Evolutionary conservation across 108 stramenopile species (phyloP), one percentile per base, ranked within the genome.

Genomic region (Fistulifera pelliculosa): DNA sequence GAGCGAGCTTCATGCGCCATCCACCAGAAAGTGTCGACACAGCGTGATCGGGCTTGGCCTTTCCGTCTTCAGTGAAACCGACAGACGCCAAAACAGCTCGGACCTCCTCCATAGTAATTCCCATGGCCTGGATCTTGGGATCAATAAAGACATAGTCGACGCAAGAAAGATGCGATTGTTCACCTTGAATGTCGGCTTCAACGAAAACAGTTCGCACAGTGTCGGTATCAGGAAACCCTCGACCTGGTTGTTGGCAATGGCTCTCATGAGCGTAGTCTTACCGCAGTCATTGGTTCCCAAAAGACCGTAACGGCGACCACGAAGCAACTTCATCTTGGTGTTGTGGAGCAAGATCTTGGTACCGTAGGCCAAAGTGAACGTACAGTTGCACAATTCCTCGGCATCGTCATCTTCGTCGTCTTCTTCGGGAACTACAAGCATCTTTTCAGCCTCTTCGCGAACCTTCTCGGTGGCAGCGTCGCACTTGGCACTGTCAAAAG

Each of bases 1-100:
- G 82, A 48, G 98, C 97, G 27, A 99, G 90, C 85, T 99, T 99
- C 98, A 99, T 98, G 59, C 97, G 90, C 98, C 97, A 98, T 55
- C 98, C 98, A 40, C 98, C 98, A 62, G 80, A 83, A 54, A 98
- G 77, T 19, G 95, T 96, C 48, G 96, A 94, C 65, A 98, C 96
- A 31, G 97, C 94, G 82, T 99, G 87, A 50, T 90, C 85, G 22
- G 92, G 92, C 80, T 95, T 96, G 68, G 94, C 95, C 81, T 96
- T 96, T 41, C 93, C 93, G 65, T 98, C 93, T 8, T 80, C 77
- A 39, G 84, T 84, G 72, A 98, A 99, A 49, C 96, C 98, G 53
- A 96, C 96, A n/a, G 84, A 93, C 25, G 80, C 75, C 39, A 99
- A 83, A 48, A 96, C 90, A 17, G 79, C 74, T 27, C 84, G 68